These are phyloP conservation scores for Leavenworthia alabamica DNA, from an alignment of 345 rosid genomes.

Conservation along the genomic window DNA sequence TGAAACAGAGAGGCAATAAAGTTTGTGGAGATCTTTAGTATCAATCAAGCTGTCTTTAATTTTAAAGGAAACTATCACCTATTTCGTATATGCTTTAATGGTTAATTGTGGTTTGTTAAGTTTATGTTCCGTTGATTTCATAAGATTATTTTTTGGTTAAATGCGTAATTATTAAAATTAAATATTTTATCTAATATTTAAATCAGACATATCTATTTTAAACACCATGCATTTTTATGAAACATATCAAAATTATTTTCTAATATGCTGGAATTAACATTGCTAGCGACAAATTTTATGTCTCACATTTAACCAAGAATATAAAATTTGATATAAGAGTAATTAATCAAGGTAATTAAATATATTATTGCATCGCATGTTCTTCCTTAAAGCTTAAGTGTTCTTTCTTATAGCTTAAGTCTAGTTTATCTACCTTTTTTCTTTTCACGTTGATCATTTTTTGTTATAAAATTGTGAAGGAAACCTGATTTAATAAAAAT, in stretches of 20 bases:
- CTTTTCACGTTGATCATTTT: not conserved
- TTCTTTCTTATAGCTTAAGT: slow-evolving; percentile 19
- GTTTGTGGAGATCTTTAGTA: slow-evolving; percentile 19
- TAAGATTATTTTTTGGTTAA: not conserved
- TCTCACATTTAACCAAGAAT: too few species aligned
- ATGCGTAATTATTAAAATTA: not conserved
- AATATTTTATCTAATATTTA: too few species aligned
- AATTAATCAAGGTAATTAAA: not conserved
- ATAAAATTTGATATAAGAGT: not conserved
- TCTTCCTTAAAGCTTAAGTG: slow-evolving; percentile 12
- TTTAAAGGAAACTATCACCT: slow-evolving; percentile 21
- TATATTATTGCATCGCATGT: slow-evolving; percentile 1
- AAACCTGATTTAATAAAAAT: not conserved
- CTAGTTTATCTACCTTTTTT: not conserved
- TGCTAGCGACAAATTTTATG: not conserved
- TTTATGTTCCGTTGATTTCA: not conserved
- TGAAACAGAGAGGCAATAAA: slow-evolving; percentile 27
- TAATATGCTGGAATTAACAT: not conserved
- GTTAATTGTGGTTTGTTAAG: not conserved
- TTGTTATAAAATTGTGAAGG: not conserved
- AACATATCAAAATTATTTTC: not conserved
- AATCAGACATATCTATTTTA: not conserved
- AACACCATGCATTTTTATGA: not conserved
- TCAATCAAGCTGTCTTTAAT: slow-evolving; percentile 27
- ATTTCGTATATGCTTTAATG: slow-evolving; percentile 9